Evolutionary conservation across 1,139 yeast species (phyloP).

Genomic region (Geotrichum citri-aurantii): DNA sequence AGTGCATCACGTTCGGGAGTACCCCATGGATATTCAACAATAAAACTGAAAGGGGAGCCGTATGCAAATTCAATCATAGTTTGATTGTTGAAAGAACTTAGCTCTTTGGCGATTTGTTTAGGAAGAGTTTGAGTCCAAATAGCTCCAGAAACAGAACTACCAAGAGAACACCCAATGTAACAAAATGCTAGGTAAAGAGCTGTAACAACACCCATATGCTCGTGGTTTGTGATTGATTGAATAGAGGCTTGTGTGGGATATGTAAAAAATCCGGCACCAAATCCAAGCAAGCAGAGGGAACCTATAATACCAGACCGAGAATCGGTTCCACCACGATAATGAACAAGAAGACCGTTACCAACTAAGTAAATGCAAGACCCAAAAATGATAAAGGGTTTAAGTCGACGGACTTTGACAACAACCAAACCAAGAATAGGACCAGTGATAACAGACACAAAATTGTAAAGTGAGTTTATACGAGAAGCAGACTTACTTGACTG

Average conservation of each 20-base stretch:
- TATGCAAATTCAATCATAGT: slow-evolving; percentile 47
- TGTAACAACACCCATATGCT: slow-evolving; percentile 44
- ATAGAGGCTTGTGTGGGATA: slow-evolving; percentile 62
- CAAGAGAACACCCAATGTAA: slow-evolving; percentile 43
- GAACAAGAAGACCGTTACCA: slow-evolving; percentile 53
- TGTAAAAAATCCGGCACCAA: slow-evolving; percentile 68
- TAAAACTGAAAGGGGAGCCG: slow-evolving; percentile 47
- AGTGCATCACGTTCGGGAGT: slow-evolving; percentile 52
- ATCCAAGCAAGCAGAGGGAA: slow-evolving; percentile 58
- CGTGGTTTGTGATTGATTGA: slow-evolving; percentile 53
- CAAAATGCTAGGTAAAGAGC: slow-evolving; percentile 41
- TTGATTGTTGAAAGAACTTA: slow-evolving; percentile 20
- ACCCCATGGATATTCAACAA: slow-evolving; percentile 50
- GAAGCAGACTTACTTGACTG: slow-evolving; percentile 58
- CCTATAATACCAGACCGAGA: slow-evolving; percentile 58
- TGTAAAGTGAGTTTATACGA: slow-evolving; percentile 55
- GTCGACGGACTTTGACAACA: slow-evolving; percentile 46
- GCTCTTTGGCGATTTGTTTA: slow-evolving; percentile 25
- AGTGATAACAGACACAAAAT: slow-evolving; percentile 59
- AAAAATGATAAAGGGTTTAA: slow-evolving; percentile 54
- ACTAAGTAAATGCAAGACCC: slow-evolving; percentile 54
- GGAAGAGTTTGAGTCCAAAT: slow-evolving; percentile 45
- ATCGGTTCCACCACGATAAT: slow-evolving; percentile 50
- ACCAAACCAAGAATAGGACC: slow-evolving; percentile 56
- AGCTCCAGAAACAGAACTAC: slow-evolving; percentile 45